Percentiles rank a stretch among this genome's conserved stretches.
phyloP scores from a whole-genome alignment of 176 grass and related monocot genomes.

The Oryza brachyantha region DNA sequence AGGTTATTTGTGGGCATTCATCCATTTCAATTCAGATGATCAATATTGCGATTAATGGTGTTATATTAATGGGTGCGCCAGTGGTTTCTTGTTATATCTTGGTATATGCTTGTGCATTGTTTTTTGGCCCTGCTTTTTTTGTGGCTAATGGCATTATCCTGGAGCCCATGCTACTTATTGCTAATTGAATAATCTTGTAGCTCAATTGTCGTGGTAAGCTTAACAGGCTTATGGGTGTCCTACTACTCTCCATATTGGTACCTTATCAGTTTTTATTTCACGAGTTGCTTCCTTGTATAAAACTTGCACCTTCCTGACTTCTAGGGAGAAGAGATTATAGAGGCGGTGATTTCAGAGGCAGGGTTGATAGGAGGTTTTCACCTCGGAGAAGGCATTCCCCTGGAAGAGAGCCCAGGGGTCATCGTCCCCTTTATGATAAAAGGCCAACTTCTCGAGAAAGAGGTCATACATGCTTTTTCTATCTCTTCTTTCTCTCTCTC shows the following conservation, averaged over 20 bases:
- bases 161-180: slow-evolving; percentile 62
- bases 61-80: slow-evolving; percentile 40
- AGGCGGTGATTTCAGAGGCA: slow-evolving; percentile 58
- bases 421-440: slow-evolving; percentile 47
- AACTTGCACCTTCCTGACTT: slow-evolving; percentile 17
- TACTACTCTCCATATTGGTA: slow-evolving; percentile 13
- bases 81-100: slow-evolving; percentile 43
- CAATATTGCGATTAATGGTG: slow-evolving; percentile 41
- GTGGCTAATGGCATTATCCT: slow-evolving; percentile 65
- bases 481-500: not conserved
- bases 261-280: slow-evolving; percentile 17
- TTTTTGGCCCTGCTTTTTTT: slow-evolving; percentile 49
- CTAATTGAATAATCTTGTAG: slow-evolving; percentile 68
- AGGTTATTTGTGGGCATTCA: slow-evolving; percentile 28
- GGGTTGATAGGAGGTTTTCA: slow-evolving; percentile 77
- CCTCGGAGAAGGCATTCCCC: slow-evolving; percentile 72
- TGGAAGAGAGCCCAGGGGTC: slow-evolving; percentile 61
- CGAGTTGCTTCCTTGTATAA: slow-evolving; percentile 21
- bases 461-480: slow-evolving; percentile 31
- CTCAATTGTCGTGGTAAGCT: slow-evolving; percentile 76
- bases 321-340: slow-evolving; percentile 79
- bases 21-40: slow-evolving; percentile 54
- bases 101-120: slow-evolving; percentile 51
- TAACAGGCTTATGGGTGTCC: slow-evolving; percentile 48
- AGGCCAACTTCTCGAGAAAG: slow-evolving; percentile 64